These are phyloP conservation scores for Coemansia brasiliensis DNA, from an alignment of 192 early-diverging fungal genomes.

Conservation along the genomic window DNA sequence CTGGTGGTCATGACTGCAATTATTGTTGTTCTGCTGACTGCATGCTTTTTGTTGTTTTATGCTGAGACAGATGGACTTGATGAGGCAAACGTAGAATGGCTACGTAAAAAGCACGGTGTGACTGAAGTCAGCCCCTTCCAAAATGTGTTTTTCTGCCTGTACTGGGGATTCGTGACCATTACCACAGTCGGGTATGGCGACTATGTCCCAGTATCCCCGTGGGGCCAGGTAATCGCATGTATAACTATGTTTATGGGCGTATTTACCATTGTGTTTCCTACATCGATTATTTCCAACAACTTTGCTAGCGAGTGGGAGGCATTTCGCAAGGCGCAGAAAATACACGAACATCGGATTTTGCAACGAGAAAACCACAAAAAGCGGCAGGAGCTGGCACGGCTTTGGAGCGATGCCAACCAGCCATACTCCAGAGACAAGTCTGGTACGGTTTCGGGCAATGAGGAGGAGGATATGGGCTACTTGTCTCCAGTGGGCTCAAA, in stretches of 20 bases:
- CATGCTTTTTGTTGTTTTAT: slow-evolving; percentile 44
- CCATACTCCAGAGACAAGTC: slow-evolving; percentile 8
- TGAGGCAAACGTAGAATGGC: slow-evolving; percentile 25
- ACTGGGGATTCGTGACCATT: slow-evolving; percentile 59
- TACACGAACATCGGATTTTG: slow-evolving; percentile 30
- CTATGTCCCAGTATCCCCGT: slow-evolving; percentile 49
- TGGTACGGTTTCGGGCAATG: not conserved
- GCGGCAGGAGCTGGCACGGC: slow-evolving; percentile 17
- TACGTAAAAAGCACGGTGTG: slow-evolving; percentile 41
- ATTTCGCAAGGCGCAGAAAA: slow-evolving; percentile 43
- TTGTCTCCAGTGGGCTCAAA: not conserved
- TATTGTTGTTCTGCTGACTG: slow-evolving; percentile 30
- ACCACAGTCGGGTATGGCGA: slow-evolving; percentile 62
- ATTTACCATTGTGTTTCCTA: slow-evolving; percentile 59
- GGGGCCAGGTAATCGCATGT: slow-evolving; percentile 53
- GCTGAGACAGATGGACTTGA: slow-evolving; percentile 49
- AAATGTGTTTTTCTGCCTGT: slow-evolving; percentile 55
- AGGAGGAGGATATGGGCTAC: not conserved
- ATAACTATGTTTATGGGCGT: slow-evolving; percentile 59
- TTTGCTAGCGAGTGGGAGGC: slow-evolving; percentile 58
- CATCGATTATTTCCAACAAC: slow-evolving; percentile 60
- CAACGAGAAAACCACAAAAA: slow-evolving; percentile 26
- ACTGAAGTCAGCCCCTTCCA: slow-evolving; percentile 56
- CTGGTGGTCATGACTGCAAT: slow-evolving; percentile 45
- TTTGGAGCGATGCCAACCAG: slow-evolving; percentile 33